Base-by-base conservation (phyloP, 169 alveolate genomes). In the Pseudocohnilembus persalinus region DNA sequence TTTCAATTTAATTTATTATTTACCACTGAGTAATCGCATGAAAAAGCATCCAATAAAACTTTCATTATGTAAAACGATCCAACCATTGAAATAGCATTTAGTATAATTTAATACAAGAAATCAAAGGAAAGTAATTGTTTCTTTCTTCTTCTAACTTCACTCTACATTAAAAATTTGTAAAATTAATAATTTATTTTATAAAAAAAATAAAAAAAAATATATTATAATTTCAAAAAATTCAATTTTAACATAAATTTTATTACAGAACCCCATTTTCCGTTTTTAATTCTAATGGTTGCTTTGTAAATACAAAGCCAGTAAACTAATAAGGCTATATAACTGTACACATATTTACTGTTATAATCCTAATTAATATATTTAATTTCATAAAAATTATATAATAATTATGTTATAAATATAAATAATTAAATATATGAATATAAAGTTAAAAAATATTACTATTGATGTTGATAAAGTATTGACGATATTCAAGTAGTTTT, bases 21-120 rank as follows among this genome's bases (percentile, higher is more conserved):
- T 79, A 49, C 76, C 15, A 49, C 84, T 28, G 49, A 64, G 64
- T 79, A 79, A 63, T 79, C 76, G 29, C 84, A 79, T 34, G 84
- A 79, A 31, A 29, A 35, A 31, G 76, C 84, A 79, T 79, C 84
- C 16, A 79, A 28, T 0, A 29, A 28, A n/a, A 63, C 49, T 64
- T 79, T 79, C 30, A 63, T 29, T 16, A 79, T 63, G 76, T 35
- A 79, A 27, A 29, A 63, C 34, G 15, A 27, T 29, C 34, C 20
- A 0, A 72, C 74, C 28, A 49, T 6, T n/a, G 76, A 68, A 0
- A 64, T 73, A n/a, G 63, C 0, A 28, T 49, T n/a, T 4, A 64
- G 29, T 33, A 63, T 34, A 29, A 34, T 49, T 1, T 29, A 49
- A 24, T 49, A 29, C 31, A 64, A 49, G 30, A 79, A 79, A 79